A percentile compares a stretch with the other conserved stretches of the same genome.
These are phyloP conservation scores for Xylaria intraflava DNA, from an alignment of 495 filamentous ascomycete species.

Conservation along the genomic window DNA sequence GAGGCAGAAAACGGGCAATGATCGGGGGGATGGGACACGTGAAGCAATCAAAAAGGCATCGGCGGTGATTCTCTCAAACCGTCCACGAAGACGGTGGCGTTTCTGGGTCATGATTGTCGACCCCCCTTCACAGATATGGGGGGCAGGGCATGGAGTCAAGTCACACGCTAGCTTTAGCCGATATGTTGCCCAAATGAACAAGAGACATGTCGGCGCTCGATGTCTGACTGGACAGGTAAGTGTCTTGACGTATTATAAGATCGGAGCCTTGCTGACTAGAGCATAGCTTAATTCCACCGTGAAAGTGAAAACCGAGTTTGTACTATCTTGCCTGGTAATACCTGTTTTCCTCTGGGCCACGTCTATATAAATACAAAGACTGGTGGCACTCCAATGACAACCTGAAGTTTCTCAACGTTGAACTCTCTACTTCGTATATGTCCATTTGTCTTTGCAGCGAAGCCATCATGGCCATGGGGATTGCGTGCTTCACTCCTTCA, in stretches of 20 bases:
- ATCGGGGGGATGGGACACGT: background rate
- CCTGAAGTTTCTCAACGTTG: background rate
- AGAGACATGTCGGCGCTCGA: constrained; percentile 31
- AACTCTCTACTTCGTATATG: background rate
- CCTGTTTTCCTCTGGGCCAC: background rate
- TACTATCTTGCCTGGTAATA: background rate
- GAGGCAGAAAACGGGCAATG: constrained; percentile 16
- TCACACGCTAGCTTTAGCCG: constrained; percentile 25
- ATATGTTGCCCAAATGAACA: constrained; percentile 24
- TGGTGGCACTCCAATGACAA: background rate
- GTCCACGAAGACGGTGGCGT: background rate
- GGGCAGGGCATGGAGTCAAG: constrained; percentile 2
- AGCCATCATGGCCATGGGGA: background rate
- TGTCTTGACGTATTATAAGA: background rate
- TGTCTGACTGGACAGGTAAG: constrained; percentile 20
- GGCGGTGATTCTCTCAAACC: background rate
- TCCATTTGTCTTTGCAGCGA: background rate
- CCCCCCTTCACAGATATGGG: background rate
- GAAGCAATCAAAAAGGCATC: background rate
- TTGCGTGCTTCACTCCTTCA: background rate
- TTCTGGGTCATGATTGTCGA: background rate
- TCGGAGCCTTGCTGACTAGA: background rate
- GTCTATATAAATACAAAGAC: background rate
- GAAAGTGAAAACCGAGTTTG: background rate
- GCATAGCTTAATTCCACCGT: background rate